These are phyloP conservation scores for Xylariaceae sp. DNA, from an alignment of 2,329 filamentous ascomycete genomes.

Conservation along the genomic window DNA sequence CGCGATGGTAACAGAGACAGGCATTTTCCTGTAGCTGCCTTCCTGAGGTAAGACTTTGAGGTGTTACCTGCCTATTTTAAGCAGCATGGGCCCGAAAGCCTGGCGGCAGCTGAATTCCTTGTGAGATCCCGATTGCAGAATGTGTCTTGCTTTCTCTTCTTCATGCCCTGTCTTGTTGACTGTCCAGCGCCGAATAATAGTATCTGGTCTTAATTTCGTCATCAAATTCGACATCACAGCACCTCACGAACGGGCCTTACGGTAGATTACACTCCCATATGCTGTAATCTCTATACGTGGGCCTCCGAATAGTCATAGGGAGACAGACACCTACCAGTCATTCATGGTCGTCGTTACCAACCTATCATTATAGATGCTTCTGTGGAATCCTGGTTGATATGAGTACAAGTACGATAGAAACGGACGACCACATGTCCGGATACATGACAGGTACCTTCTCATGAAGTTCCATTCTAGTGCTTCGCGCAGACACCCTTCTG, in stretches of 20 bases:
- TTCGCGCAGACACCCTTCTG: background rate
- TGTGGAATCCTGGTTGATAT: background rate
- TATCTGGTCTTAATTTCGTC: too few species aligned
- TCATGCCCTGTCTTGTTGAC: background rate
- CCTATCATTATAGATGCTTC: background rate
- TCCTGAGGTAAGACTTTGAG: too few species aligned
- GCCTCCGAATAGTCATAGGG: background rate
- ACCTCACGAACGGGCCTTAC: background rate
- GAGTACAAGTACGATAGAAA: too few species aligned
- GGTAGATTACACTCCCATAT: background rate
- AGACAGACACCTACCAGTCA: background rate
- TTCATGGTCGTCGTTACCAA: too few species aligned
- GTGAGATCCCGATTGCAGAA: background rate
- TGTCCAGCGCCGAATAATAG: too few species aligned
- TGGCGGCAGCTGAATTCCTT: background rate
- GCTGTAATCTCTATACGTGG: background rate
- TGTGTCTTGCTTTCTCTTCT: background rate
- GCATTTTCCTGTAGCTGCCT: too few species aligned
- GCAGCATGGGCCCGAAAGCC: background rate
- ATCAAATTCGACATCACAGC: too few species aligned
- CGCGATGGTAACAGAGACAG: background rate
- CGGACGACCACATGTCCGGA: background rate
- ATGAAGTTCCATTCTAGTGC: background rate
- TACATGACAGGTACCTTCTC: background rate
- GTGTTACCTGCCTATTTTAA: background rate